A percentile compares a stretch with the other conserved stretches of the same genome.
Conservation (phyloP, 2,329 filamentous ascomycete species). For the Aureobasidium sp. region DNA sequence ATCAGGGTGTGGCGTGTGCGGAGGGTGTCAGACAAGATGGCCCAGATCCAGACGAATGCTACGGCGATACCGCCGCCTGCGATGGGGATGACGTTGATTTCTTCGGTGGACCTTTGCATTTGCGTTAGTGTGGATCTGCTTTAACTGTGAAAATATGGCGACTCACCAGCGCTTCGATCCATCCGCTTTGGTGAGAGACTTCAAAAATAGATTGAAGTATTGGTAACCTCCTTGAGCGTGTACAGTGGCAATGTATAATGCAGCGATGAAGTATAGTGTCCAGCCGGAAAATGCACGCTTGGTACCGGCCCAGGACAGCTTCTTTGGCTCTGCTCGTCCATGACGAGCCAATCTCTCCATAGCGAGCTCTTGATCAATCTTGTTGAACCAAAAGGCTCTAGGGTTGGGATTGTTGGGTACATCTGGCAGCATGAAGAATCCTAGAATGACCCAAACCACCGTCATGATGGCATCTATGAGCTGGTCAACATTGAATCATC, state of each 20-base stretch:
- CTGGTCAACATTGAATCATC: not conserved
- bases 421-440: slow-evolving; percentile 32
- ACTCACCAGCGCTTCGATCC: slow-evolving; percentile 35
- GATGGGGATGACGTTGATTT: slow-evolving; percentile 44
- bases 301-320: slow-evolving; percentile 36
- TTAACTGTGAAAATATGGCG: not conserved
- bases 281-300: slow-evolving; percentile 37
- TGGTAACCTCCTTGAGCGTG: slow-evolving; percentile 39
- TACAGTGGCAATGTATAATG: slow-evolving; percentile 39
- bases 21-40: slow-evolving; percentile 42
- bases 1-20: slow-evolving; percentile 44
- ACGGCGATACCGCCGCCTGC: slow-evolving; percentile 42
- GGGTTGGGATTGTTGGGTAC: slow-evolving; percentile 28
- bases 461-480: slow-evolving; percentile 26
- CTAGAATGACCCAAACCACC: slow-evolving; percentile 25
- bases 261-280: slow-evolving; percentile 39
- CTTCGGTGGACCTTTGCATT: slow-evolving; percentile 17
- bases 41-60: slow-evolving; percentile 47
- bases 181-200: slow-evolving; percentile 32
- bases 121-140: not conserved
- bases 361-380: slow-evolving; percentile 33
- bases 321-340: slow-evolving; percentile 38
- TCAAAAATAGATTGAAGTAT: slow-evolving; percentile 39
- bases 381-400: slow-evolving; percentile 39
- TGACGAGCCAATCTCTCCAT: slow-evolving; percentile 37